Percentiles rank a stretch among this genome's conserved stretches.
phyloP scores from a whole-genome alignment of 2,329 filamentous ascomycete species.

The Fusarium liriodendri region DNA sequence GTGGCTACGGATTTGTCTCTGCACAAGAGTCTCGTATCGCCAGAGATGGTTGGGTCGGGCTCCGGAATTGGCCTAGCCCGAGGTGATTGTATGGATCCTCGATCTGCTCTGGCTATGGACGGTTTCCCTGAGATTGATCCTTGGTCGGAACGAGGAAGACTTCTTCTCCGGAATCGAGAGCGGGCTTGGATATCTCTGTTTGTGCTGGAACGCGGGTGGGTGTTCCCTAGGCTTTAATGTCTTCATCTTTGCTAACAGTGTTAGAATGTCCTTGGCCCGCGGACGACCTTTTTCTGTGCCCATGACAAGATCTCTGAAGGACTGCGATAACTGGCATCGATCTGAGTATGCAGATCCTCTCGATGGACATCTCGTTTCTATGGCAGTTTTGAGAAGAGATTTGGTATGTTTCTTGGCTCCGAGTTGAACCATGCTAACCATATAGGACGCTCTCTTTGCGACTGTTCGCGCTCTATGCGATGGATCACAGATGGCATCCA shows the following conservation, averaged over 20 bases:
- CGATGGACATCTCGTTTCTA: conserved; percentile 78
- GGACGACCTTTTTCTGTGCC: conserved; percentile 77
- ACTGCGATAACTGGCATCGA: conserved; percentile 77
- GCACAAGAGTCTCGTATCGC: conserved; percentile 74
- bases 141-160: conserved; percentile 67
- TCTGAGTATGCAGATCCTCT: conserved; percentile 72
- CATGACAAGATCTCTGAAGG: conserved; percentile 71
- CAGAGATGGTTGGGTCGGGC: conserved; percentile 57
- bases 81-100: conserved; percentile 76
- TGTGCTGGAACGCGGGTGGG: conserved; percentile 73
- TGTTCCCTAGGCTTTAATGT: no score
- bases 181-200: conserved; percentile 78
- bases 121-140: conserved; percentile 74
- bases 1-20: conserved; percentile 76
- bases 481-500: conserved; percentile 59
- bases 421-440: conserved; percentile 5
- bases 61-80: conserved; percentile 63
- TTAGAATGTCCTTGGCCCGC: conserved; percentile 74
- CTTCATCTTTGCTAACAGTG: no score
- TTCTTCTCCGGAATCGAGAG: conserved; percentile 73
- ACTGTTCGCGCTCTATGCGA: conserved; percentile 71
- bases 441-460: conserved; percentile 65
- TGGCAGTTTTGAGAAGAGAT: conserved; percentile 76
- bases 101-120: conserved; percentile 73
- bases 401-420: conserved; percentile 57